Evolutionary conservation across 441 rosid genomes (phyloP).

Genomic region (Pelargonium fulgidum): DNA sequence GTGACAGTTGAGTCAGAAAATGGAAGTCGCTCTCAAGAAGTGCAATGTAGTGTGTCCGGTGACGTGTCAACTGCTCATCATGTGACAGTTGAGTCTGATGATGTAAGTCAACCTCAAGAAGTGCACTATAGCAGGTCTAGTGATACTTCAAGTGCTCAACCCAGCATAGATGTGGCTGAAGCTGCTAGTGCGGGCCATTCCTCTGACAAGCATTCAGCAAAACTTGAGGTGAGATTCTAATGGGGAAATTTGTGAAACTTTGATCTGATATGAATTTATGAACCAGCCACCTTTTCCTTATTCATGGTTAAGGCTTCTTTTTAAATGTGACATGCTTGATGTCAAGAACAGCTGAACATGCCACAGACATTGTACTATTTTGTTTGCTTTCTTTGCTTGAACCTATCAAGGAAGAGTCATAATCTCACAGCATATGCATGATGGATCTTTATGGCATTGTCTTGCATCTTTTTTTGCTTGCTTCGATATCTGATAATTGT

Average conservation of each 20-base stretch:
- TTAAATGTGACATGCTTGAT: neutral
- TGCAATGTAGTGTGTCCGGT: neutral
- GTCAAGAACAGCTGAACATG: neutral
- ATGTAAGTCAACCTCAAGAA: slow-evolving; percentile 34
- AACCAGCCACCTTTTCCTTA: neutral
- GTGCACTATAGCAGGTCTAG: slow-evolving; percentile 27
- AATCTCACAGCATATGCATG: neutral
- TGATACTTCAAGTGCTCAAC: slow-evolving; percentile 23
- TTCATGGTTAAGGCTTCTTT: neutral
- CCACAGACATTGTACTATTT: neutral
- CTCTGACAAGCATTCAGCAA: slow-evolving; percentile 45
- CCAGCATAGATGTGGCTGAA: slow-evolving; percentile 17
- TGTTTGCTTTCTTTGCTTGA: neutral
- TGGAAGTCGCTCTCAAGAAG: neutral
- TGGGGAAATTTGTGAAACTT: neutral
- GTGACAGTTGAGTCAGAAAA: slow-evolving; percentile 2
- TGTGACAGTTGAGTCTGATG: slow-evolving; percentile 29
- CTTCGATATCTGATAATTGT: neutral
- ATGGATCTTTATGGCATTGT: neutral
- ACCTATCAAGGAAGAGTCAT: neutral
- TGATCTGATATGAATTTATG: neutral
- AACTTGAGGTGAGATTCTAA: slow-evolving; percentile 42
- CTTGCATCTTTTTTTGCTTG: neutral
- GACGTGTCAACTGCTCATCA: neutral
- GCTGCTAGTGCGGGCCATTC: slow-evolving; percentile 21